Evolutionary conservation across 2,329 filamentous ascomycete genomes (phyloP), one percentile per base, ranked within the genome.

Genomic region (Pochonia chlamydosporia): DNA sequence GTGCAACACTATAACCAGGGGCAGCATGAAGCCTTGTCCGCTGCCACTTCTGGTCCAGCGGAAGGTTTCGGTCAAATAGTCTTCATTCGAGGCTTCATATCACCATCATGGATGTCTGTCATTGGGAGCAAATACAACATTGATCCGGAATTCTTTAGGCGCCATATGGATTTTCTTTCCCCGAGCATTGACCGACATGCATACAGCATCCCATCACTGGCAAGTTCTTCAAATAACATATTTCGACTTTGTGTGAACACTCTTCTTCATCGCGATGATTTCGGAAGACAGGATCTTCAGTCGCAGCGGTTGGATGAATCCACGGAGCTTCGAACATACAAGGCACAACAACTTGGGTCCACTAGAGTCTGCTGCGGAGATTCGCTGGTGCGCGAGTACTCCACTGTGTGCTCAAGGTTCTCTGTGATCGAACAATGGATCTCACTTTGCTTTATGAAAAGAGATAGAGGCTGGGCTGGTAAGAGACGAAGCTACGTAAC

Each of bases 381-480:
- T 26, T 48, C 46, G 6, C 3, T 51, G 28, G 49, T 51, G n/a
- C 45, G 46, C 13, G 49, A 51, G 39, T 51, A 51, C 31, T 40
- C 37, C 14, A 48, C 46, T 14, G 28, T 48, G 23, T 51, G 49
- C 43, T 25, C 45, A 8, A 23, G 31, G n/a, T 48, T 48, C 43
- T 51, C 49, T 6, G 42, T 51, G 13, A n/a, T 51, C 5, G 49
- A 51, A 18, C 45, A 51, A 28, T 48, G 49, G 49, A 51, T 51
- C 16, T 51, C 49, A 8, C 23, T 51, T n/a, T 46, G 39, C 41
- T 11, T 51, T n/a, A 20, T 46, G 8, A 48, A 48, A 48, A 48
- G 31, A 5, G 45, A 46, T 3, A 14, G 13, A 16, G 31, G 37
- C 20, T 51, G 49, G 49, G 23, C 37, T n/a, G n/a, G n/a, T 36